Evolutionary conservation across 495 filamentous ascomycete genomes (phyloP).

Genomic region (Penicillium longicatenatum): DNA sequence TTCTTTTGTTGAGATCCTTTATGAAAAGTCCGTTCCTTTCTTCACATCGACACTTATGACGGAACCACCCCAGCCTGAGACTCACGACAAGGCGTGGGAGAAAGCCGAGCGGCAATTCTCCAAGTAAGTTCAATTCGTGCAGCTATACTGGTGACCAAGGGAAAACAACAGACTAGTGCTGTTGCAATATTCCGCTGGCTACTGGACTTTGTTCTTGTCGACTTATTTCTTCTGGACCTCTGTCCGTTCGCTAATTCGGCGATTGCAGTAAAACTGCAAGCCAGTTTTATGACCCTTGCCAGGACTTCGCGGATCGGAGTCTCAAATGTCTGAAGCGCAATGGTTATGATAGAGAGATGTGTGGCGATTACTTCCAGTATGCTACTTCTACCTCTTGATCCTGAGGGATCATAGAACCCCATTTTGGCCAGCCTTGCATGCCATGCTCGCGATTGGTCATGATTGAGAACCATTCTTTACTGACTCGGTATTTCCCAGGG

Average conservation of each 20-base stretch:
- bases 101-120: slow-evolving; percentile 43
- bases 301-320: slow-evolving; percentile 86
- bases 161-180: background rate
- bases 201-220: background rate
- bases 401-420: background rate
- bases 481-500: slow-evolving; percentile 50
- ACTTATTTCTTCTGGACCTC: background rate
- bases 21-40: background rate
- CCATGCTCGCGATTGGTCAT: slow-evolving; percentile 11
- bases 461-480: slow-evolving; percentile 1
- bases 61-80: slow-evolving; percentile 19
- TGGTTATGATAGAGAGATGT: slow-evolving; percentile 80
- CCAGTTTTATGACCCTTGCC: slow-evolving; percentile 91
- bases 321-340: slow-evolving; percentile 87
- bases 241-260: slow-evolving; percentile 13
- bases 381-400: slow-evolving; percentile 13
- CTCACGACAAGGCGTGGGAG: slow-evolving; percentile 37
- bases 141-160: background rate
- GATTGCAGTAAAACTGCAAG: slow-evolving; percentile 71
- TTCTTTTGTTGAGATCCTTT: background rate
- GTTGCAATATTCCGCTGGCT: background rate
- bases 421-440: background rate
- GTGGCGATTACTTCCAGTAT: slow-evolving; percentile 91
- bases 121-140: slow-evolving; percentile 31
- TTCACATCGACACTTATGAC: slow-evolving; percentile 2